Evolutionary conservation across 2,329 filamentous ascomycete genomes (phyloP), one percentile per base, ranked within the genome.

Genomic region (Corynespora cassiicola): DNA sequence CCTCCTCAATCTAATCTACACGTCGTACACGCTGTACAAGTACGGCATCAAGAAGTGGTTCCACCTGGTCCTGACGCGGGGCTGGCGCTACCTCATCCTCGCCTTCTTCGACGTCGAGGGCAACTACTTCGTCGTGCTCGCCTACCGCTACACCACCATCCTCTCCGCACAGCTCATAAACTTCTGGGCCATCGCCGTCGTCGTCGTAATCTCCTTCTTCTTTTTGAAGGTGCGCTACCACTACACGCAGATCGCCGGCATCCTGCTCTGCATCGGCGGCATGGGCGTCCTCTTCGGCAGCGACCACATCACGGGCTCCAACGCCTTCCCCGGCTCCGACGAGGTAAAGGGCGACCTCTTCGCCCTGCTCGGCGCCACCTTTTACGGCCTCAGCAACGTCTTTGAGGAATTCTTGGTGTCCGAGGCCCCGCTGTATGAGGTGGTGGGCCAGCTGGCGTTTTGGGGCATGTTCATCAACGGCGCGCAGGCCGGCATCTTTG

Each of bases 101-200:
- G 84, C 88, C 35, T 96, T 97, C 70, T 80, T 94, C 55, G 94
- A 99, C 64, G 92, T 97, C 32, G 82, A 96, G 72, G 94, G 94
- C 46, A 99, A 99, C 74, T 99, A 96, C 76, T 97, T 97, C 66
- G 91, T 91, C 59, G 92, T 99, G 33, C 79, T 96, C 32, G 94
- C 92, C 5, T 99, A 97, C 75, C 81, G 87, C 43, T 85, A 69
- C 42, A 96, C 92, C 37, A 96, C 91, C 60, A 86, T 96, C 56
- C 79, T 97, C 31, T 94, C 87, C 14, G 90, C 90, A 11, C 91
- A 97, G 76, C 80, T 99, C 35, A 90, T 99, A 73, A 96, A 96
- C 78, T 97, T 97, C 75, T 97, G 92, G 92, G 88, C 91, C 56
- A 97, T 99, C 54, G 88, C 95, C 33, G 85, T 92, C 47, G 94